Evolutionary conservation across 2,329 filamentous ascomycete genomes (phyloP).

Genomic region (Aspergillus quadrilineatus): DNA sequence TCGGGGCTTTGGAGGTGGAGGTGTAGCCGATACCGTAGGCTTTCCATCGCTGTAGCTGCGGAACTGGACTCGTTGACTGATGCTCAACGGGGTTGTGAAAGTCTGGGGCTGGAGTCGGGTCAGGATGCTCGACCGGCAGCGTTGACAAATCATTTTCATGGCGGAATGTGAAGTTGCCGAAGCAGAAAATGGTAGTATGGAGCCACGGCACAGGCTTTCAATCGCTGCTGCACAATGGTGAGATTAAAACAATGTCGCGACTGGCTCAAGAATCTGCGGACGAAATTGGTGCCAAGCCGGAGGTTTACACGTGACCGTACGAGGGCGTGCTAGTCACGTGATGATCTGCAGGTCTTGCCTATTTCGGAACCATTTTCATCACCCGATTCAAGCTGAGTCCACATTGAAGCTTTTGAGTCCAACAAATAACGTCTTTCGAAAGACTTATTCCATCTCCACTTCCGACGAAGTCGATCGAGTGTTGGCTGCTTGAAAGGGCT

Average conservation of each 20-base stretch:
- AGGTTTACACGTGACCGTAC: slow-evolving; percentile 29
- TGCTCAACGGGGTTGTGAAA: slow-evolving; percentile 28
- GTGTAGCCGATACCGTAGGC: slow-evolving; percentile 27
- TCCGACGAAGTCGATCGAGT: too few relatives aligned
- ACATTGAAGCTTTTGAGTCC: background rate
- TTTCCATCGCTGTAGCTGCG: slow-evolving; percentile 36
- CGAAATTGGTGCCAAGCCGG: slow-evolving; percentile 39
- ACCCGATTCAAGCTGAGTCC: background rate
- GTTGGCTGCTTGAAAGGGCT: too few relatives aligned
- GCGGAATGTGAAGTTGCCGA: background rate
- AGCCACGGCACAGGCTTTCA: background rate
- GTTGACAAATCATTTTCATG: slow-evolving; percentile 41
- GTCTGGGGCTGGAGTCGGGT: slow-evolving; percentile 37
- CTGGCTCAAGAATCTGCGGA: slow-evolving; percentile 34
- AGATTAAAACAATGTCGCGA: slow-evolving; percentile 12
- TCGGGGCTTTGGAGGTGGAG: slow-evolving; percentile 34
- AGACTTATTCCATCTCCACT: too few relatives aligned
- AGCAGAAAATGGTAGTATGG: background rate
- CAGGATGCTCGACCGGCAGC: slow-evolving; percentile 42
- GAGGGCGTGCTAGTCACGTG: background rate
- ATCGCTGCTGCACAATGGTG: slow-evolving; percentile 2
- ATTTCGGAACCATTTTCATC: background rate
- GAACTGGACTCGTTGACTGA: slow-evolving; percentile 31
- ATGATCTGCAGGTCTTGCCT: background rate
- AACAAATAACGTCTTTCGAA: too few relatives aligned